Evolutionary conservation across 129 eudicot species (phyloP), one percentile per base, ranked within the genome.

Genomic region (Chrysanthemum seticuspe): DNA sequence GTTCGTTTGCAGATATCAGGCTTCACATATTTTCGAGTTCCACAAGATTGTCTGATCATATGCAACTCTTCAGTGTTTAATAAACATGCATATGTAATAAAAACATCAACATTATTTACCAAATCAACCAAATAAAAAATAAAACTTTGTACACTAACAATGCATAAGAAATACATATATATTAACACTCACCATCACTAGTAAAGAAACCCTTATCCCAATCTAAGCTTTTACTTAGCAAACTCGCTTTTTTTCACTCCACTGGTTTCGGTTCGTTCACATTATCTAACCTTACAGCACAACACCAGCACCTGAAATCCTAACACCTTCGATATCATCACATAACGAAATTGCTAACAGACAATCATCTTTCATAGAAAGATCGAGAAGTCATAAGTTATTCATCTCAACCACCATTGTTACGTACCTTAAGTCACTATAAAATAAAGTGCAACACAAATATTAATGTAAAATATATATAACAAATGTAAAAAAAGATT

Each of bases 341-440:
- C 23, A 1, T 12, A 62, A 31, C 9, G 67, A 48, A 14, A 62
- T 1, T 5, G 67, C 19, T 6, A 62, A 29, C 13, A 62, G 27
- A 25, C 21, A 15, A 29, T 62, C 67, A 10, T 62, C 67, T 62
- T 62, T 47, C 48, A 27, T 18, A 29, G 67, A 29, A 62, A 62
- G n/a, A 34, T 62, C 67, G 14, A 31, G 2, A 2, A 29, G 67
- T 31, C 13, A 16, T 27, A 27, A 15, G 21, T 62, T 62, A 62
- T 31, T 25, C 65, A 6, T 60, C 65, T 25, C 12, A 48, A 5
- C 14, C 68, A 9, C 18, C 67, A 62, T 62, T 62, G 68, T 62
- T 62, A 11, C 68, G 4, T 27, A 21, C 21, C 21, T 21, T 21
- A 21, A 21, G 21, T 21, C 21, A 21, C 21, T 21, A 21, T 21